Evolutionary conservation across 2,329 filamentous ascomycete species (phyloP).

Genomic region (Sporothrix inflata): DNA sequence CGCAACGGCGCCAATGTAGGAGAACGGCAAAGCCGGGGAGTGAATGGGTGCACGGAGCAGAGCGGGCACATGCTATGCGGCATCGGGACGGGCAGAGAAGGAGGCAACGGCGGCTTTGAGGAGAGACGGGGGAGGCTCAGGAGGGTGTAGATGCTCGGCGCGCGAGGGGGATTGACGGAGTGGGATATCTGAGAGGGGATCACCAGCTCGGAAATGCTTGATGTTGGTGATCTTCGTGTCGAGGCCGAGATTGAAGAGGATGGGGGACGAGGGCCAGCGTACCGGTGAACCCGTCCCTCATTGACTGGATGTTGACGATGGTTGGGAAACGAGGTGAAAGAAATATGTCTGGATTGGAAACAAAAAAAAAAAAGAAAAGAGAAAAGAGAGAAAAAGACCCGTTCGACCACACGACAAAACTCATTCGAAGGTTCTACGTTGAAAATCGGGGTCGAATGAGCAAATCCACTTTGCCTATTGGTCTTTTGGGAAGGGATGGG

Average conservation of each 20-base stretch:
- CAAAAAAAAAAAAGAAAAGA: not conserved
- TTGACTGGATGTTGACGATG: not conserved
- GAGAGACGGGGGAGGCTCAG: not conserved
- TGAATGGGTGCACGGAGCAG: not conserved
- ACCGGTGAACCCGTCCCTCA: not conserved
- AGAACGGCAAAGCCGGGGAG: not conserved
- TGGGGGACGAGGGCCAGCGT: not conserved
- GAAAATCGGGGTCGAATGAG: constrained; percentile 11
- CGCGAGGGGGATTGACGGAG: not conserved
- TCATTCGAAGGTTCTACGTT: not conserved
- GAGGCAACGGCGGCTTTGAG: not conserved
- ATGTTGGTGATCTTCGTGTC: not conserved
- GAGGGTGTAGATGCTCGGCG: not conserved
- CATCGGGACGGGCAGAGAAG: not conserved
- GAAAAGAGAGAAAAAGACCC: not conserved
- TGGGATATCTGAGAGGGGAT: not conserved
- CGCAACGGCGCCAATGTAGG: not conserved
- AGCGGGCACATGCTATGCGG: constrained; percentile 24
- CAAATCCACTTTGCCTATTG: constrained; percentile 13
- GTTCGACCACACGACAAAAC: not conserved
- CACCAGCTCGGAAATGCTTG: not conserved
- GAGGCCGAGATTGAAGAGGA: not conserved
- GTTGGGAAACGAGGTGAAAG: not conserved
- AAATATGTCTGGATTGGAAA: not conserved
- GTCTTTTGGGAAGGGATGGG: constrained; percentile 5